Conservation (phyloP, 768 basidiomycete species). For the Hericium coralloides region DNA sequence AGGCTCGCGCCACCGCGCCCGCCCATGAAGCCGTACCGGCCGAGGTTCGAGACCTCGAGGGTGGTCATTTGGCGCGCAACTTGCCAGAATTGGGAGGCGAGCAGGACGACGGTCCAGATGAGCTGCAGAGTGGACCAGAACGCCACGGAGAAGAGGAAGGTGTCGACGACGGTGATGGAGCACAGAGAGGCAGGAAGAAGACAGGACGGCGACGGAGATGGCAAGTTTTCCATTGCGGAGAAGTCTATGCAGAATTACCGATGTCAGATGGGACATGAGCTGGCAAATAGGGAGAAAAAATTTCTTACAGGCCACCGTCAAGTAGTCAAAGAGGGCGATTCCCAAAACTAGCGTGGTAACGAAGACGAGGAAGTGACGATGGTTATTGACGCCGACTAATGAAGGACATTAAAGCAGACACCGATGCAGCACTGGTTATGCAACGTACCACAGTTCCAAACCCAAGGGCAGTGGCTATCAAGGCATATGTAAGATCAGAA, state of each 20-base stretch:
- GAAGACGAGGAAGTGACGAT: constrained; percentile 94
- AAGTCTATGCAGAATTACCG: constrained; percentile 38
- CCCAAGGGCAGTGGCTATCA: constrained; percentile 92
- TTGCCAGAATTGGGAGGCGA: constrained; percentile 86
- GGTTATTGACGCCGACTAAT: constrained; percentile 84
- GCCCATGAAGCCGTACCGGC: constrained; percentile 95
- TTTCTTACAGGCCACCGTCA: constrained; percentile 69
- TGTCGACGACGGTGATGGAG: constrained; percentile 57
- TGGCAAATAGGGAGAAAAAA: background rate
- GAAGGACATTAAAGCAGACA: background rate
- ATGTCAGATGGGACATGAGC: background rate
- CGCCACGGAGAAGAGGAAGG: constrained; percentile 78
- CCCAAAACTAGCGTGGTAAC: constrained; percentile 79
- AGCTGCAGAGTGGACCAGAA: constrained; percentile 89
- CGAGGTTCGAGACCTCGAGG: constrained; percentile 89
- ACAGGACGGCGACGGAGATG: constrained; percentile 49
- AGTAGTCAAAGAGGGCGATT: constrained; percentile 72
- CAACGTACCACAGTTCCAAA: constrained; percentile 90
- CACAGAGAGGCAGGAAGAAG: constrained; percentile 65
- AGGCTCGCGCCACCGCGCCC: constrained; percentile 69
- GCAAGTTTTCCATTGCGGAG: constrained; percentile 31
- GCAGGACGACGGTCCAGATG: constrained; percentile 87
- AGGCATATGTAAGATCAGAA: constrained; percentile 3
- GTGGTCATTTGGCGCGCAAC: constrained; percentile 93
- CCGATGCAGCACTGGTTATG: background rate